Evolutionary conservation across 345 rosid genomes (phyloP).

Genomic region (Eucalyptus viminalis): DNA sequence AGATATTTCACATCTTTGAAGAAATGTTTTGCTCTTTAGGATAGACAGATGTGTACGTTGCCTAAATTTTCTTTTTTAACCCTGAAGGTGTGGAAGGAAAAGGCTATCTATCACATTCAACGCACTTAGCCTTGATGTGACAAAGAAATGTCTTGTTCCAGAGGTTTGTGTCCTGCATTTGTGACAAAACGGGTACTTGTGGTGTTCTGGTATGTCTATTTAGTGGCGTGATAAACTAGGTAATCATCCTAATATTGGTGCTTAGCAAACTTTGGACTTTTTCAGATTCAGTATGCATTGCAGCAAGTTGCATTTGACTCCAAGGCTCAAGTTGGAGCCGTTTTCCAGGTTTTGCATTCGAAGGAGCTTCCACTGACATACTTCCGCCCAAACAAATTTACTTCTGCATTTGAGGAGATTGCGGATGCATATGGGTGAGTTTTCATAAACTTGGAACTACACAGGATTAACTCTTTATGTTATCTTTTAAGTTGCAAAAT

Average conservation of each 20-base stretch:
- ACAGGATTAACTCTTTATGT: not conserved
- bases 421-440: constrained; percentile 95
- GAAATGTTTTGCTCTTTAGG: not conserved
- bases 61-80: not conserved
- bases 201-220: not conserved
- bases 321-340: constrained; percentile 88
- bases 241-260: not conserved
- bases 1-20: not conserved
- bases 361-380: constrained; percentile 86
- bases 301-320: constrained; percentile 83
- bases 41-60: not conserved
- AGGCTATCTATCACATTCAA: constrained; percentile 75
- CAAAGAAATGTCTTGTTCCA: constrained; percentile 84
- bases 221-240: not conserved
- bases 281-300: constrained; percentile 90
- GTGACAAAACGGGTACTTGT: constrained; percentile 57
- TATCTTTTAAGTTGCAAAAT: not conserved
- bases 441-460: not conserved
- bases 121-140: constrained; percentile 95
- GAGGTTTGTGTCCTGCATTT: constrained; percentile 96
- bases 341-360: constrained; percentile 70
- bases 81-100: constrained; percentile 79
- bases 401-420: constrained; percentile 85
- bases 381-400: constrained; percentile 79
- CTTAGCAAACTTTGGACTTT: not conserved